Base-by-base conservation (phyloP, 768 basidiomycete species). In the Calocera viscosa region DNA sequence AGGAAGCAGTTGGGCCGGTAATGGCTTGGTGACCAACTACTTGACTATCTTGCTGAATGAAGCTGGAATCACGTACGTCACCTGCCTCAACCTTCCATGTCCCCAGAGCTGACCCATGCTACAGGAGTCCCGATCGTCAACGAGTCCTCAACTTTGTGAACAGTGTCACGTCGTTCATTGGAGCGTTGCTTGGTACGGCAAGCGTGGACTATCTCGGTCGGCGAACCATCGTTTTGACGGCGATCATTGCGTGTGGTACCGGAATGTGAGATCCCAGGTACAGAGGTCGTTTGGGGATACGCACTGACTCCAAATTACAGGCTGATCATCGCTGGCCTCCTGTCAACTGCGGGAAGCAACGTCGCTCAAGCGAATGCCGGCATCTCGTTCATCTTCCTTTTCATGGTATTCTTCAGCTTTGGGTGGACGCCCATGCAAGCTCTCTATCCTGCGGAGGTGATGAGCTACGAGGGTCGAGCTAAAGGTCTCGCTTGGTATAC, bases 351-450 rank as follows among this genome's bases (percentile, higher is more conserved):
- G 11, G 73, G 68, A 0, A 64, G 47, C n/a, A 74, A 73, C 67
- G 69, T 70, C 0, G 73, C 73, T 3, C 76, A 80, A 28, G 75
- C 81, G 16, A 82, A 79, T 69, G 82, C 83, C 1, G 83, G 83
- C 1, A 82, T 84, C 63, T 76, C 80, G 0, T 83, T 83, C 70
- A 80, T 75, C 68, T 74, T 71, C 69, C 64, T 69, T 32, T 73
- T 66, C 39, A 68, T 67, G 60, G 30, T 60, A 16, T 60, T 60
- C 53, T 84, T 79, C 72, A 82, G 81, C 7, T 81, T 82, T 69
- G 83, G 83, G 49, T 83, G 80, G 80, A 84, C 83, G 1, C 80
- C 82, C 0, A 82, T 84, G 53, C 83, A 84, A 78, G 82, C 80
- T 1, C 73, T 83, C 16, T 84, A 83, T 70, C 81, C 82, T 7